Base-by-base conservation (phyloP, 2,329 filamentous ascomycete genomes). In the Teratosphaeria pseudoeucalypti region DNA sequence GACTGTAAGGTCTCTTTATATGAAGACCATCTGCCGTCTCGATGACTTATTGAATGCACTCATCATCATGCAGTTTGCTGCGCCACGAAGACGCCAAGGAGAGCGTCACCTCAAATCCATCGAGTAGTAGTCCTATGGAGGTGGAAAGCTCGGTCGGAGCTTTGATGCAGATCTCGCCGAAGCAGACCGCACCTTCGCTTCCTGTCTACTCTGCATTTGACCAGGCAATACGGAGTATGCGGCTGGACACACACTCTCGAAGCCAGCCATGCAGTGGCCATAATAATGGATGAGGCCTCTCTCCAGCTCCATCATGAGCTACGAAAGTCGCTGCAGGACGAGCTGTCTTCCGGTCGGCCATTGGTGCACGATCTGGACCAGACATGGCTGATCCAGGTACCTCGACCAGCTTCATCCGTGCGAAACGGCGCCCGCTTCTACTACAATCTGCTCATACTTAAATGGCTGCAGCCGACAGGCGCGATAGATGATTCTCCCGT, bases 381-480 rank as follows among this genome's bases (percentile, higher is more conserved):
- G 4, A 83, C 81, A 26, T 88, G 85, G 85, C 76, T 88, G 2
- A 73, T 87, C n/a, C 83, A 85, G 61, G 75, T 88, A 9, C 84
- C 85, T 0, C 79, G 80, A 53, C 83, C 82, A 5, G 66, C 73
- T 0, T 71, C 73, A 34, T 73, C 73, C 2, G 66, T 74, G 26
- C 74, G 71, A 55, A 75, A 77, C 49, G 72, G 72, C n/a, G 73
- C 73, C 6, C 78, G 79, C 19, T 73, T 75, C 19, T 85, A 82
- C 65, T 87, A 81, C 75, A 87, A 87, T 66, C 76, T 88, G 56
- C 72, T 88, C 23, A 77, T 88, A 52, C 85, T 87, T 66, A 85
- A 85, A 0, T 88, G 85, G 85, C n/a, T 23, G 19, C 43, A 49
- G 43, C 16, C 16, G 7, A n/a, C n/a, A 10, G 43, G 9, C 6